Evolutionary conservation across 768 basidiomycete genomes (phyloP), one percentile per base, ranked within the genome.

Genomic region (Saitozyma sp.): DNA sequence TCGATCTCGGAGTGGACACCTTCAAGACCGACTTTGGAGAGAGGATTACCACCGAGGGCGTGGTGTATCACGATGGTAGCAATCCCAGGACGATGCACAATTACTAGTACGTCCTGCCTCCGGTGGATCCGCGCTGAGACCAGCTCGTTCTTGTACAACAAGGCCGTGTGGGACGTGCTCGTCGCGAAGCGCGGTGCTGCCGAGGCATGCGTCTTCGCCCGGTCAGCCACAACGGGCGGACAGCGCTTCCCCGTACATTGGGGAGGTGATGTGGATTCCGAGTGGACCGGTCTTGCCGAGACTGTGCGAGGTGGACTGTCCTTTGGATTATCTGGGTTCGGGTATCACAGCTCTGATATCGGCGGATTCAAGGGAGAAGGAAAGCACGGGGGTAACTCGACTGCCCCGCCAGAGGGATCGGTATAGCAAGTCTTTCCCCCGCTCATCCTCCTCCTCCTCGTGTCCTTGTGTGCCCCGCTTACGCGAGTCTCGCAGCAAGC

Each of bases 21-120:
- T 62, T 62, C 61, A 62, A 62, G 61, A 62, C 55, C 8, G 61
- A 62, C 39, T 62, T 62, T 39, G 61, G 61, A 14, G 61, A 62
- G 50, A 45, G 61, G 56, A 62, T 62, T 17, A 29, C 46, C 4
- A 57, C 61, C 13, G 55, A 62, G 20, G 61, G 61, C 1, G 61
- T 62, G 13, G 40, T 50, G 11, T 62, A 58, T 49, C 61, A 62
- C 50, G 61, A 62, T 37, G 51, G 51, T 9, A 62, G 55, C 56
- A 58, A 62, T 41, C 61, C 61, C 43, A 54, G 62, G 39, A 48
- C 54, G 13, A 62, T 62, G 61, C 61, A 62, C 46, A 62, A 62
- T 64, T 50, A 38, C 55, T 62, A 62, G 61, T 62, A 29, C 13
- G 61, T 58, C 13, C 8, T 42, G 3, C 8, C 17, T 41, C 37